A percentile compares a stretch with the other conserved stretches of the same genome.
These are phyloP conservation scores for Roridomyces roridus DNA, from an alignment of 768 basidiomycete species.

Conservation along the genomic window DNA sequence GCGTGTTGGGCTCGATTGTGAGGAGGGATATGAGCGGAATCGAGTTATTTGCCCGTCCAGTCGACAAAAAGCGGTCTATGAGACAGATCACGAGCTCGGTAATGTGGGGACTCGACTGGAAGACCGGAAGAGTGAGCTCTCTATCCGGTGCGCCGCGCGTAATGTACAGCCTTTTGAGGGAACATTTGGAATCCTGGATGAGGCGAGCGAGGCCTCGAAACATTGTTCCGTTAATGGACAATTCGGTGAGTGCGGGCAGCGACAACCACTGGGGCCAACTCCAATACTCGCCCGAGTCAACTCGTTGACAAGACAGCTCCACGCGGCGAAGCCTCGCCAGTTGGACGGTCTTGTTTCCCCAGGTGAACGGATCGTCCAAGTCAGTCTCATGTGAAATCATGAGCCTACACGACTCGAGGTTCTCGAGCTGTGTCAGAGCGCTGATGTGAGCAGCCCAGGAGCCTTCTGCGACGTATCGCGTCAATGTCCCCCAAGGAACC, in stretches of 20 bases:
- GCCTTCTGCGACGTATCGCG: not conserved
- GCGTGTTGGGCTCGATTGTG: not conserved
- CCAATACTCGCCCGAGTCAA: too few relatives aligned
- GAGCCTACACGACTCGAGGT: conserved; percentile 3
- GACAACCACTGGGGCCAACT: too few relatives aligned
- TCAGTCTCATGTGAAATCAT: not conserved
- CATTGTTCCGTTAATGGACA: not conserved
- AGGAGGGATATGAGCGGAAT: not conserved
- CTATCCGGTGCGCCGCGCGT: not conserved
- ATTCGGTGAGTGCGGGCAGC: conserved; percentile 1
- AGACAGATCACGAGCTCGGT: conserved; percentile 6
- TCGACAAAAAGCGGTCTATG: too few relatives aligned
- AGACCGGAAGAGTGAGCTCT: not conserved
- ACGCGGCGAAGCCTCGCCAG: conserved; percentile 1
- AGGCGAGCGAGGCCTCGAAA: not conserved
- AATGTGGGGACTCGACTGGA: not conserved
- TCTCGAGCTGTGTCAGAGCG: not conserved
- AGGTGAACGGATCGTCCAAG: not conserved
- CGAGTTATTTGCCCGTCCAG: too few relatives aligned
- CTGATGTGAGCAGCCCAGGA: conserved; percentile 2
- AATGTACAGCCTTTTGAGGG: not conserved
- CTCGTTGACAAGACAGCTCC: too few relatives aligned
- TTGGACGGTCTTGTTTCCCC: not conserved
- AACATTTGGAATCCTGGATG: not conserved
- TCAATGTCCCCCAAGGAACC: conserved; percentile 3